Base-by-base conservation (phyloP, 225 moss, liverwort and hornwort genomes). In the Polytrichum formosum region DNA sequence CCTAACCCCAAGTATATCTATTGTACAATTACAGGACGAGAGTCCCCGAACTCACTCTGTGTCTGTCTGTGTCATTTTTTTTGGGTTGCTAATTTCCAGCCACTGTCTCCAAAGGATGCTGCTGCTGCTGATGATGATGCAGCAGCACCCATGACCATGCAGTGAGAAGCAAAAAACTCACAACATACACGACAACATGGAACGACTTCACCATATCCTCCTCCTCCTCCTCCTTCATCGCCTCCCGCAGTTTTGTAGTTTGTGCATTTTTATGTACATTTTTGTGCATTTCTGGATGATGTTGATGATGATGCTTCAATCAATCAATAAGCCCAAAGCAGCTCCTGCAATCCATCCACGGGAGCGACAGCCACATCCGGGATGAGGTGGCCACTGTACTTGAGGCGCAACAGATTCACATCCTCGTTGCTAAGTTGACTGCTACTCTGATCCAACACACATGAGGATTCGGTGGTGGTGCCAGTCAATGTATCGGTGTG, bases 261-360 rank as follows among this genome's bases (percentile, higher is more conserved):
- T 66, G n/a, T n/a, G 46, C 37, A 46, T 46, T 46, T 7, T 46
- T 46, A 46, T 46, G 37, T 46, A 46, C 37, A 46, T 46, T 20
- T 23, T 18, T 31, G 30, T n/a, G 19, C 20, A 7, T 66, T 29
- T 33, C 9, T 30, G 20, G 46, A 67, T 23, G 67, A 46, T 53
- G 22, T 26, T 53, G 29, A 53, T 53, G 26, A 62, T 62, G 21
- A 54, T 22, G 13, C 5, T 9, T 21, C 46, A 4, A 46, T 46
- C 37, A 13, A 37, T 82, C 73, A 87, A 60, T 76, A 87, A 16
- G 87, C 87, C 81, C 83, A 87, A 29, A 84, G 76, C 17, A 76
- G 54, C 61, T 87, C 86, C 0, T 83, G 80, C 17, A 84, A 70
- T 28, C 72, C 61, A 55, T 87, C 87, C 28, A 87, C 81, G 0